Percentiles rank a stretch among this genome's conserved stretches.
phyloP scores from a whole-genome alignment of 2,329 filamentous ascomycete genomes.

The Neonectria ditissima region DNA sequence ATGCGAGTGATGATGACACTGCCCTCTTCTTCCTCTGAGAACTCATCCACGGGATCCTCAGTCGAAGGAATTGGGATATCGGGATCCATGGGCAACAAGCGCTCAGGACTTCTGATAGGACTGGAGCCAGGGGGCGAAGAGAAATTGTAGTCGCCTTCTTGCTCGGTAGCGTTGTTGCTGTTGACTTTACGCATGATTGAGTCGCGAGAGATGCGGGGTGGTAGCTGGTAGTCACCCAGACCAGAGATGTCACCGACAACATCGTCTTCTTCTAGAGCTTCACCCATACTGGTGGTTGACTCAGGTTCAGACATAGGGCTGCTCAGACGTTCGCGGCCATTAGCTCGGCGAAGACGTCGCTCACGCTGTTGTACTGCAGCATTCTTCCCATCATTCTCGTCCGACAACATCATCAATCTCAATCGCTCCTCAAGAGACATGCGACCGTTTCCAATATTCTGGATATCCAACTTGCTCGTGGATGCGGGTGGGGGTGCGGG shows the following conservation, averaged over 20 bases:
- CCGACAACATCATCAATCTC: slow-evolving; percentile 88
- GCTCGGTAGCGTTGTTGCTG: slow-evolving; percentile 67
- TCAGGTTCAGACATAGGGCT: slow-evolving; percentile 58
- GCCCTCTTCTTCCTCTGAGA: slow-evolving; percentile 63
- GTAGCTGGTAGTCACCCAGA: slow-evolving; percentile 73
- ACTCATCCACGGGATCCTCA: slow-evolving; percentile 72
- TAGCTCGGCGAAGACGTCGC: slow-evolving; percentile 74
- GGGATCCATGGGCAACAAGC: slow-evolving; percentile 76
- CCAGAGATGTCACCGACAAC: slow-evolving; percentile 70
- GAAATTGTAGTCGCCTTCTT: slow-evolving; percentile 72
- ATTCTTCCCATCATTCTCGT: slow-evolving; percentile 68
- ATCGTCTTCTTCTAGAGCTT: slow-evolving; percentile 66
- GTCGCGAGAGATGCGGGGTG: slow-evolving; percentile 87
- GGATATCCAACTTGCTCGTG: slow-evolving; percentile 80
- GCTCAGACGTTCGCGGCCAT: slow-evolving; percentile 62
- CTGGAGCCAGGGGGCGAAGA: slow-evolving; percentile 71
- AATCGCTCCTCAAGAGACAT: slow-evolving; percentile 90
- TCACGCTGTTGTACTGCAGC: slow-evolving; percentile 76
- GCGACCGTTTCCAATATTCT: slow-evolving; percentile 77
- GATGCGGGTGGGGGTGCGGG: slow-evolving; percentile 78
- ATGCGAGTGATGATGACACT: slow-evolving; percentile 77
- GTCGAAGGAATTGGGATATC: slow-evolving; percentile 91
- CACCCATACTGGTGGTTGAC: slow-evolving; percentile 44
- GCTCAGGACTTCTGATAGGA: slow-evolving; percentile 61
- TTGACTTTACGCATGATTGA: slow-evolving; percentile 92